Evolutionary conservation across 139 green algal species (phyloP).

Genomic region (Tetraselmis striata): DNA sequence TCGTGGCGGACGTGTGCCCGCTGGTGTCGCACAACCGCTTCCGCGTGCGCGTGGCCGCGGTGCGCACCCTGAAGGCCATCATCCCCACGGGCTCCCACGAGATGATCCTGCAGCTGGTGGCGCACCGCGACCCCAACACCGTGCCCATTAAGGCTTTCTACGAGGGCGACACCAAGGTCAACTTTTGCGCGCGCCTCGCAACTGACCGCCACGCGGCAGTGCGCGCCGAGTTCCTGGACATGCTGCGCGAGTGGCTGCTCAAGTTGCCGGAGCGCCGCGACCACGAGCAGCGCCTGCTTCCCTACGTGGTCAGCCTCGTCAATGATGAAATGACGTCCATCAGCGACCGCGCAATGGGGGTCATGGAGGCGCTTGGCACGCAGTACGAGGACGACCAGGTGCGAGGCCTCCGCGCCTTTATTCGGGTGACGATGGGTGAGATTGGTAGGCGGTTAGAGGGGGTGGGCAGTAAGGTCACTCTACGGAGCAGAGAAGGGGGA

Average conservation of each 20-base stretch:
- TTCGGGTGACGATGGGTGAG: too few species aligned
- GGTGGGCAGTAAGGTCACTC: too few species aligned
- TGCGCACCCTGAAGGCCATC: conserved; percentile 36
- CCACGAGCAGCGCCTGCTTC: conserved; percentile 61
- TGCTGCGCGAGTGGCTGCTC: conserved; percentile 56
- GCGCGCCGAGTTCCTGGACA: conserved; percentile 46
- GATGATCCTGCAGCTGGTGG: conserved; percentile 70
- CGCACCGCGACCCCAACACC: conserved; percentile 60
- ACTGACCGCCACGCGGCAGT: conserved; percentile 47
- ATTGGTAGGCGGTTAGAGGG: too few species aligned
- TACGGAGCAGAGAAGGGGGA: too few species aligned
- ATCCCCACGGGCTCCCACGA: conserved; percentile 54
- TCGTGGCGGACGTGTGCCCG: not conserved
- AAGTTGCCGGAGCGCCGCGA: conserved; percentile 50
- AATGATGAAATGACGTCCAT: conserved; percentile 24
- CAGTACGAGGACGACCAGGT: not conserved
- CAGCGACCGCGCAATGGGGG: not conserved
- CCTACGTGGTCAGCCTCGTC: conserved; percentile 53
- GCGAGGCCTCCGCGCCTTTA: too few species aligned
- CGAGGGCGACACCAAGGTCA: conserved; percentile 60
- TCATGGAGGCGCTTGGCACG: not conserved
- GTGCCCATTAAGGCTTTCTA: conserved; percentile 65
- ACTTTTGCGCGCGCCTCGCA: conserved; percentile 65
- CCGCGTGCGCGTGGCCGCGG: conserved; percentile 43
- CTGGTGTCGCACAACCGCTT: not conserved